Percentiles rank a stretch among this genome's conserved stretches.
These are phyloP conservation scores for Nitzschia inconspicua DNA, from an alignment of 108 stramenopile species.

Conservation along the genomic window DNA sequence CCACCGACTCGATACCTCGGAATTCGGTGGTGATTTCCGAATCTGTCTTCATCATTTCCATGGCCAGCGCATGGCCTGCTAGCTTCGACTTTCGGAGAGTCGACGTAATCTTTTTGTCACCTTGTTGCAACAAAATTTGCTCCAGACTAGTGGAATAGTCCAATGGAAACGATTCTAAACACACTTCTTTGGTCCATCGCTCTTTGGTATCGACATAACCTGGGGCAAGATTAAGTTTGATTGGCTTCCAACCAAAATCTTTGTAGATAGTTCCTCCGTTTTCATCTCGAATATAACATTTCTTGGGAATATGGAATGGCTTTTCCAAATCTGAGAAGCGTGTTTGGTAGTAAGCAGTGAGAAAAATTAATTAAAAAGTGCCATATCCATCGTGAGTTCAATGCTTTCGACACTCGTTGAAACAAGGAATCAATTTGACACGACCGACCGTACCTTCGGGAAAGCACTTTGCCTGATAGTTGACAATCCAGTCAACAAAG, in stretches of 20 bases:
- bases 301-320: constrained; percentile 13
- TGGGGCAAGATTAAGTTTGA: constrained; percentile 22
- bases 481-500: constrained; percentile 18
- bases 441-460: constrained; percentile 12
- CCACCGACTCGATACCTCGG: constrained; percentile 14
- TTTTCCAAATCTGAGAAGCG: not conserved
- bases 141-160: constrained; percentile 23
- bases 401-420: too few species aligned
- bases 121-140: constrained; percentile 1
- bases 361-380: too few species aligned
- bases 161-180: constrained; percentile 17
- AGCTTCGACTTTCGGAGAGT: constrained; percentile 14
- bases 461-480: constrained; percentile 10
- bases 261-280: constrained; percentile 10
- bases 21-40: constrained; percentile 26
- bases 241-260: constrained; percentile 28
- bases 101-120: constrained; percentile 17
- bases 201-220: constrained; percentile 17
- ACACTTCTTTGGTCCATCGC: constrained; percentile 17
- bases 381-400: too few species aligned
- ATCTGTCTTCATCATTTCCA: constrained; percentile 18
- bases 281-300: constrained; percentile 25
- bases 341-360: not conserved
- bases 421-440: not conserved
- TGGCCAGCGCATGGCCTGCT: constrained; percentile 22